Evolutionary conservation across 176 grass and related monocot genomes (phyloP).

Genomic region (Musa acuminata): DNA sequence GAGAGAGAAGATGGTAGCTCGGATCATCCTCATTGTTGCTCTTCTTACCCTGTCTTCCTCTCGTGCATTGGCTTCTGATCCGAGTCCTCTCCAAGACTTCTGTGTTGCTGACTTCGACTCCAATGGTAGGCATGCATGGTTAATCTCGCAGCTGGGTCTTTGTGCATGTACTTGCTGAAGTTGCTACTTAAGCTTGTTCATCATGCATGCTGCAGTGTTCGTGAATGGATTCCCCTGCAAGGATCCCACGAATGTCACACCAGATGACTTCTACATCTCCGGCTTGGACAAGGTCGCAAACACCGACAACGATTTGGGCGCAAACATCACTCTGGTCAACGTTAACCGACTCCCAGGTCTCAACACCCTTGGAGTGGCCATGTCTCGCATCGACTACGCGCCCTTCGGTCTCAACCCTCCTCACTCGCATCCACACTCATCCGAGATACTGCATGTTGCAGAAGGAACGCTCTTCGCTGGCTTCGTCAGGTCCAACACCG

Average conservation of each 20-base stretch:
- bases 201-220: constrained; percentile 20
- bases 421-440: constrained; percentile 21
- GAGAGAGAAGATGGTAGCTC: too few species aligned
- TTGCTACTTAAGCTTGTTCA: neutral
- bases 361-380: constrained; percentile 32
- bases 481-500: constrained; percentile 26
- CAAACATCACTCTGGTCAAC: constrained; percentile 30
- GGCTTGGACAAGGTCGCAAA: constrained; percentile 16
- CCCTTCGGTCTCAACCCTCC: constrained; percentile 32
- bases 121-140: too few species aligned
- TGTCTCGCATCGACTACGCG: constrained; percentile 28
- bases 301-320: constrained; percentile 28
- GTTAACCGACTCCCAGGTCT: constrained; percentile 19
- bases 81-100: too few species aligned
- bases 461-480: constrained; percentile 28
- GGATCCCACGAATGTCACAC: constrained; percentile 9
- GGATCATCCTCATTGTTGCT: too few species aligned
- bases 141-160: too few species aligned
- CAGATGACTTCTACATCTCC: constrained; percentile 33
- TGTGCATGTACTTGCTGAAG: too few species aligned
- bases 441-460: constrained; percentile 15
- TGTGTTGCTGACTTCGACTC: too few species aligned
- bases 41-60: too few species aligned
- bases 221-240: constrained; percentile 36
- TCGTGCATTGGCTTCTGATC: too few species aligned